phyloP scores from a whole-genome alignment of 495 filamentous ascomycete genomes.

The Melanomma pulvis-pyrius region DNA sequence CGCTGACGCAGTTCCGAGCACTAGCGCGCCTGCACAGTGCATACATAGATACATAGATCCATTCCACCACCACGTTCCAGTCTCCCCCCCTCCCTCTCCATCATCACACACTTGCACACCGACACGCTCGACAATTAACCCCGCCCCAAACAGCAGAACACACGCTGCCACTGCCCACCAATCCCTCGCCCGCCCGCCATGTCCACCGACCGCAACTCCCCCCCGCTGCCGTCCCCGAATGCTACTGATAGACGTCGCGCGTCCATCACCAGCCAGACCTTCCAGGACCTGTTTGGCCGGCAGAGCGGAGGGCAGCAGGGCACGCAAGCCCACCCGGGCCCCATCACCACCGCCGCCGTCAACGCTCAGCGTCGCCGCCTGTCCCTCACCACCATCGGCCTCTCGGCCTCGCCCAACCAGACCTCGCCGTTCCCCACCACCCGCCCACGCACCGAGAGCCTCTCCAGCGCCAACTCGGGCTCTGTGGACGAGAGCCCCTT shows the following conservation, averaged over 20 bases:
- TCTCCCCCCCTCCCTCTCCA: background rate
- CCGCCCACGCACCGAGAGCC: conserved; percentile 68
- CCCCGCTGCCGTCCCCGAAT: conserved; percentile 36
- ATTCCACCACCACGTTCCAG: too few species aligned
- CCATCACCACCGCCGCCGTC: conserved; percentile 66
- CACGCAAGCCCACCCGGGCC: conserved; percentile 37
- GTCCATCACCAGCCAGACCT: conserved; percentile 44
- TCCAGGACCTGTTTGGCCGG: conserved; percentile 46
- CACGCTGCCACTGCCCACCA: background rate
- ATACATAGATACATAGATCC: background rate
- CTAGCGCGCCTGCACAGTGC: background rate
- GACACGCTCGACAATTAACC: conserved; percentile 10
- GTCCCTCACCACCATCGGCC: conserved; percentile 82
- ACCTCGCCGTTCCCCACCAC: conserved; percentile 60
- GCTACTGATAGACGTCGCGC: conserved; percentile 39
- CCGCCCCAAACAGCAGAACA: conserved; percentile 9
- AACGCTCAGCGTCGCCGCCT: conserved; percentile 76
- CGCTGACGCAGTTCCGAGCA: conserved; percentile 24
- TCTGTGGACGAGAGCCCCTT: conserved; percentile 84
- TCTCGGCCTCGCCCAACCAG: conserved; percentile 74
- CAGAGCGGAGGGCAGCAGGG: conserved; percentile 16
- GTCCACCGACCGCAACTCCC: conserved; percentile 37
- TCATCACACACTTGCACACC: background rate
- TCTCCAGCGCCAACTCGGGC: conserved; percentile 68
- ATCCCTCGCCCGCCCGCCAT: conserved; percentile 27